Percentiles rank a stretch among this genome's conserved stretches.
These are phyloP conservation scores for Wickerhamomyces queroliae DNA, from an alignment of 805 yeast species.

Conservation along the genomic window DNA sequence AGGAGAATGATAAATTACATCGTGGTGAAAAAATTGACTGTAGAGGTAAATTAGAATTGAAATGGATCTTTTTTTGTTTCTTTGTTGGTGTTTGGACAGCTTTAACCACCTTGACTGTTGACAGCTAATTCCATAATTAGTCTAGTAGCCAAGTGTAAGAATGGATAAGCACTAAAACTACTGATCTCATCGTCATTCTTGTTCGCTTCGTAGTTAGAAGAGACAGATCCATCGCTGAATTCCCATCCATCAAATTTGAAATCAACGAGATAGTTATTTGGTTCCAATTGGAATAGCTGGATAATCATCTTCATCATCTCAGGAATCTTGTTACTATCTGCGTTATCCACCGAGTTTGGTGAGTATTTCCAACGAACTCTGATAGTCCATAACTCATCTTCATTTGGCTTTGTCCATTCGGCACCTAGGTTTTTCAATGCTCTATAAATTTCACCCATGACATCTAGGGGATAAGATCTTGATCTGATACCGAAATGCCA, in stretches of 20 bases:
- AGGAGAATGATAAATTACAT: too few species aligned
- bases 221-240: conserved; percentile 31
- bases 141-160: conserved; percentile 85
- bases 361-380: conserved; percentile 89
- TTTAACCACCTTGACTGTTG: conserved; percentile 57
- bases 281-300: conserved; percentile 91
- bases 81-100: too few species aligned
- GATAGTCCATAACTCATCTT: conserved; percentile 94
- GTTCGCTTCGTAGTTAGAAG: conserved; percentile 20
- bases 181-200: conserved; percentile 65
- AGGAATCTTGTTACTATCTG: conserved; percentile 35
- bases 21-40: too few species aligned
- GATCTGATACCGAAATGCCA: conserved; percentile 99
- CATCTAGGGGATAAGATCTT: conserved; percentile 93
- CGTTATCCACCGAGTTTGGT: conserved; percentile 25
- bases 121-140: conserved; percentile 96
- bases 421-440: conserved; percentile 93
- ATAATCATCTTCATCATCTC: conserved; percentile 96
- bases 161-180: conserved; percentile 94
- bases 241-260: conserved; percentile 99
- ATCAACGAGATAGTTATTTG: conserved; percentile 92
- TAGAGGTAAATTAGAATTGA: too few species aligned
- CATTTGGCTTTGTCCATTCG: conserved; percentile 94
- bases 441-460: conserved; percentile 96
- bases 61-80: too few species aligned